A percentile compares a stretch with the other conserved stretches of the same genome.
Evolutionary conservation across 129 eudicot species (phyloP).

Genomic region (Glebionis coronaria): DNA sequence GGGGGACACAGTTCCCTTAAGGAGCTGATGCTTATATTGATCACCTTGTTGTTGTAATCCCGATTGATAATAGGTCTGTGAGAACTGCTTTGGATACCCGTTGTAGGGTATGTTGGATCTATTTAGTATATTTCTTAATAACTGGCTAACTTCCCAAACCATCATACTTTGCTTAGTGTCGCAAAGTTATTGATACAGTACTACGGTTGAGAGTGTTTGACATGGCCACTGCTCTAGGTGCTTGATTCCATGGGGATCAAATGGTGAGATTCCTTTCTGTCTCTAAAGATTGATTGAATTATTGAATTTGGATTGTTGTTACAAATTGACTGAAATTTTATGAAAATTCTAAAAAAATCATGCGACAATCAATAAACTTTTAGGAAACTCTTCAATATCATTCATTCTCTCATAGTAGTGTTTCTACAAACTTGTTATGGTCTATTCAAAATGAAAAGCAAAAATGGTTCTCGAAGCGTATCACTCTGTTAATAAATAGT

Average conservation of each 20-base stretch:
- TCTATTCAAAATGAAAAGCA: too few relatives aligned
- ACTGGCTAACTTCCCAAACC: neutral
- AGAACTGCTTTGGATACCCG: conserved; percentile 97
- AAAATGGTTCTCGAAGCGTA: too few relatives aligned
- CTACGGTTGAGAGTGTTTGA: conserved; percentile 34
- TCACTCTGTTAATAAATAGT: too few relatives aligned
- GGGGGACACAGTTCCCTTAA: conserved; percentile 99
- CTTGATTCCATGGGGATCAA: conserved; percentile 89
- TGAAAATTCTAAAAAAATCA: neutral
- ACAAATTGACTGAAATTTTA: neutral
- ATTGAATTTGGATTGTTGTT: conserved; percentile 2
- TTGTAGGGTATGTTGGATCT: conserved; percentile 79
- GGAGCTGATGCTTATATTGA: conserved; percentile 96
- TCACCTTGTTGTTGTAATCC: conserved; percentile 92
- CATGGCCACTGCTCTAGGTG: conserved; percentile 98
- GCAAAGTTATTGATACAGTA: neutral
- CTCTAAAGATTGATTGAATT: neutral
- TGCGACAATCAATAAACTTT: neutral
- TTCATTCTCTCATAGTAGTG: too few relatives aligned
- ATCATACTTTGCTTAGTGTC: conserved; percentile 1
- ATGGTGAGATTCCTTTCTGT: conserved; percentile 45
- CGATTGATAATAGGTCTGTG: conserved; percentile 78
- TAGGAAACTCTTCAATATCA: too few relatives aligned
- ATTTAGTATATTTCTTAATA: conserved; percentile 10
- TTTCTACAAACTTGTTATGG: too few relatives aligned